Evolutionary conservation across 305 asterid species (phyloP).

Genomic region (Rubia peregrina): DNA sequence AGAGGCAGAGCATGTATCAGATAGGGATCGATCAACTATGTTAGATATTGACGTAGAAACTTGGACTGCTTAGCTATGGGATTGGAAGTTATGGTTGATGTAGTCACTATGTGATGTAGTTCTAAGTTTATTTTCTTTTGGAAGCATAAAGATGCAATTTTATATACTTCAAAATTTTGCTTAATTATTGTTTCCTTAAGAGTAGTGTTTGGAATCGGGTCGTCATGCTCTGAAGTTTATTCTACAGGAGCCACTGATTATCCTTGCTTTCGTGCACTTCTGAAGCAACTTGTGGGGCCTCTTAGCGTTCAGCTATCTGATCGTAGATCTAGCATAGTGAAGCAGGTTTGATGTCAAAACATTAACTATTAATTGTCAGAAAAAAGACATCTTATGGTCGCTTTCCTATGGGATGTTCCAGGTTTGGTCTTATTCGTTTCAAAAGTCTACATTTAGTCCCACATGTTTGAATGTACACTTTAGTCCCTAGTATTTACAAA

Average conservation of each 20-base stretch:
- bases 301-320: conserved; percentile 90
- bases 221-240: conserved; percentile 11
- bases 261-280: conserved; percentile 88
- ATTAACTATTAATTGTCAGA: conserved; percentile 6
- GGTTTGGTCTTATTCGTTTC: neutral
- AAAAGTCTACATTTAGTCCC: neutral
- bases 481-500: neutral
- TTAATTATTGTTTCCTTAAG: neutral
- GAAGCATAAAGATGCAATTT: neutral
- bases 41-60: neutral
- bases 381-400: neutral
- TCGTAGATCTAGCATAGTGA: conserved; percentile 96
- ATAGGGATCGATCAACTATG: neutral
- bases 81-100: neutral
- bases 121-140: neutral
- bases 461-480: neutral
- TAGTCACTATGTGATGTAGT: neutral
- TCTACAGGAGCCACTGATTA: conserved; percentile 82
- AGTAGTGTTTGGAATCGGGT: neutral
- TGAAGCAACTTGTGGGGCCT: conserved; percentile 88
- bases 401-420: neutral
- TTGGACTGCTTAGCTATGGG: neutral
- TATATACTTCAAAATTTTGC: neutral
- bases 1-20: neutral
- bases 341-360: conserved; percentile 55